Evolutionary conservation across 306 rosid species (phyloP).

Genomic region (Pyrus betulifolia): DNA sequence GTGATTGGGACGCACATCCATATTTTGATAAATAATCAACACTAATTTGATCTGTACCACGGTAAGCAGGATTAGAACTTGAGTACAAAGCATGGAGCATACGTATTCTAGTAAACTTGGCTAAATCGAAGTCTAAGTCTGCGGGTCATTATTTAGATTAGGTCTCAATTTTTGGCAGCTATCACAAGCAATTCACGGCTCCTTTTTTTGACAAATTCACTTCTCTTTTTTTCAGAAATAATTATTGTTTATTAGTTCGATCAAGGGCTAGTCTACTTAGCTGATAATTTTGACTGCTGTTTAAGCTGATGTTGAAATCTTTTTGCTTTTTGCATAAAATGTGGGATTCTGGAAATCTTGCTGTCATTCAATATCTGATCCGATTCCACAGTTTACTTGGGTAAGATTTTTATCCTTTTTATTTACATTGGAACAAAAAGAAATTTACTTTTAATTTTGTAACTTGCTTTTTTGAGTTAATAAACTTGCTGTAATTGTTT

Average conservation of each 20-base stretch:
- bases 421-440: neutral
- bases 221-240: neutral
- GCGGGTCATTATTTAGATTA: neutral
- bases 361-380: conserved; percentile 27
- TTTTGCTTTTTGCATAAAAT: conserved; percentile 53
- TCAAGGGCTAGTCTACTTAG: neutral
- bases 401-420: conserved; percentile 27
- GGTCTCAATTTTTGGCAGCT: neutral
- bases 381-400: conserved; percentile 71
- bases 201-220: no score
- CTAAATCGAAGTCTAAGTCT: no score
- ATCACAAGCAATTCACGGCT: conserved; percentile 21
- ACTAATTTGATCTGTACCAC: no score
- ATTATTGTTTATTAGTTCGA: neutral
- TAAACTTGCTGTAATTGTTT: neutral
- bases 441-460: neutral
- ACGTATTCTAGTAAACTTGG: neutral
- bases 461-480: neutral
- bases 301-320: conserved; percentile 28
- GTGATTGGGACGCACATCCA: neutral
- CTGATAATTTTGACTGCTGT: conserved; percentile 36
- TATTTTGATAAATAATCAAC: neutral
- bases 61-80: accelerated
- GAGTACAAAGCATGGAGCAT: neutral
- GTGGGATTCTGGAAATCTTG: conserved; percentile 34